Conservation (phyloP, 768 basidiomycete genomes). For the Chiua virens region DNA sequence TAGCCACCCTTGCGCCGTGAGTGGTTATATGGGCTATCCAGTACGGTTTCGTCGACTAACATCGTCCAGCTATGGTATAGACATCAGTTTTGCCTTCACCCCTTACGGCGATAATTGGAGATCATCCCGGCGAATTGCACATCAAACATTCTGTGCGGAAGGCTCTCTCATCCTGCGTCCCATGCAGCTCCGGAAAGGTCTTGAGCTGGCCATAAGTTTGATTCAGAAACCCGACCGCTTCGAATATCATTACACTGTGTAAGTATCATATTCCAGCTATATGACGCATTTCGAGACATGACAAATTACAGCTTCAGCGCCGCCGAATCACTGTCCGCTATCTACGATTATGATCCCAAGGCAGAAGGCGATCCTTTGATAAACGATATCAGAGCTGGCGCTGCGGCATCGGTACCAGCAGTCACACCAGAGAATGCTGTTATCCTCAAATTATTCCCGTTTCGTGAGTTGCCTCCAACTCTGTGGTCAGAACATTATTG, state of each 20-base stretch:
- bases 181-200: conserved; percentile 5
- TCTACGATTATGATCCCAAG: conserved; percentile 7
- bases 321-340: background rate
- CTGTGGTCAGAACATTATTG: conserved; percentile 1
- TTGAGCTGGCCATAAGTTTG: background rate
- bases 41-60: too few species aligned
- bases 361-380: conserved; percentile 6
- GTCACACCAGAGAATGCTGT: conserved; percentile 1
- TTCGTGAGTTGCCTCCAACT: conserved; percentile 3
- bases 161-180: background rate
- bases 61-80: conserved; percentile 4
- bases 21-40: background rate
- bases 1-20: conserved; percentile 10
- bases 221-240: background rate
- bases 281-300: too few species aligned
- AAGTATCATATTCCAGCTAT: too few species aligned
- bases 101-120: conserved; percentile 11
- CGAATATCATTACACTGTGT: background rate
- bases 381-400: background rate
- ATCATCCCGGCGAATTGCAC: conserved; percentile 6
- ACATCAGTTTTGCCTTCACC: conserved; percentile 4
- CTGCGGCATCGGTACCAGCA: background rate
- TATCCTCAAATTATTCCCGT: conserved; percentile 4
- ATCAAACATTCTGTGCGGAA: conserved; percentile 7
- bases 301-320: conserved; percentile 5